Evolutionary conservation across 768 basidiomycete species (phyloP).

Genomic region (Obba rivulosa): DNA sequence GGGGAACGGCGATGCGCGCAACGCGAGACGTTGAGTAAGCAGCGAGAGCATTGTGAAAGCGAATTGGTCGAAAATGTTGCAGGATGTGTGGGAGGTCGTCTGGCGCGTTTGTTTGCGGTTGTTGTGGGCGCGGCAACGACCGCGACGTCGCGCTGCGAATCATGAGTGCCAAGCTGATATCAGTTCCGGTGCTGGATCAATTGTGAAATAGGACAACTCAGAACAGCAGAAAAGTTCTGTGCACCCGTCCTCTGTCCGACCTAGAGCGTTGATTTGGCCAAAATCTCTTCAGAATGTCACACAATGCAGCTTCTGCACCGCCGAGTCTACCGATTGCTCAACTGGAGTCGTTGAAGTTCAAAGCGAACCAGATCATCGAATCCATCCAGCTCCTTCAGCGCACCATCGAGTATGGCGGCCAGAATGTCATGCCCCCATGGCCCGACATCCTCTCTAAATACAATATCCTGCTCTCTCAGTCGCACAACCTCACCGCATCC

Average conservation of each 20-base stretch:
- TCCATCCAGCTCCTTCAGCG: slow-evolving; percentile 62
- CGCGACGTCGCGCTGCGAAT: too few species aligned
- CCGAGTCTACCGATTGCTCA: slow-evolving; percentile 51
- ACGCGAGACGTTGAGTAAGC: slow-evolving; percentile 9
- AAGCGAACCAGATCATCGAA: slow-evolving; percentile 74
- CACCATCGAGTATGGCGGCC: slow-evolving; percentile 55
- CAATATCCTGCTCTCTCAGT: slow-evolving; percentile 78
- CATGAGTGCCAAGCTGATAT: too few species aligned
- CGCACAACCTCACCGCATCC: slow-evolving; percentile 67
- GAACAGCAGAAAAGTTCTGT: too few species aligned
- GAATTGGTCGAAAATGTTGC: too few species aligned
- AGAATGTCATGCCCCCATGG: slow-evolving; percentile 70
- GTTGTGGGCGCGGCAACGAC: too few species aligned
- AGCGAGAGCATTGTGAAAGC: slow-evolving; percentile 8
- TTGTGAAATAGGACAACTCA: too few species aligned
- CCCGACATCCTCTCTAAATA: slow-evolving; percentile 85
- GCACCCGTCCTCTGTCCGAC: too few species aligned
- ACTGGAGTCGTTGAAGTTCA: slow-evolving; percentile 73
- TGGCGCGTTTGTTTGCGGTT: too few species aligned
- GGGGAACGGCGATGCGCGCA: slow-evolving; percentile 3
- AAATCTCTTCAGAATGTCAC: too few species aligned
- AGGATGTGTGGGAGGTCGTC: too few species aligned
- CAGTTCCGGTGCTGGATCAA: too few species aligned
- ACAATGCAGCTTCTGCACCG: not conserved
- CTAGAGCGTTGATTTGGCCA: too few species aligned